Conservation (phyloP, 495 filamentous ascomycete species). For the Cairneyella variabilis region DNA sequence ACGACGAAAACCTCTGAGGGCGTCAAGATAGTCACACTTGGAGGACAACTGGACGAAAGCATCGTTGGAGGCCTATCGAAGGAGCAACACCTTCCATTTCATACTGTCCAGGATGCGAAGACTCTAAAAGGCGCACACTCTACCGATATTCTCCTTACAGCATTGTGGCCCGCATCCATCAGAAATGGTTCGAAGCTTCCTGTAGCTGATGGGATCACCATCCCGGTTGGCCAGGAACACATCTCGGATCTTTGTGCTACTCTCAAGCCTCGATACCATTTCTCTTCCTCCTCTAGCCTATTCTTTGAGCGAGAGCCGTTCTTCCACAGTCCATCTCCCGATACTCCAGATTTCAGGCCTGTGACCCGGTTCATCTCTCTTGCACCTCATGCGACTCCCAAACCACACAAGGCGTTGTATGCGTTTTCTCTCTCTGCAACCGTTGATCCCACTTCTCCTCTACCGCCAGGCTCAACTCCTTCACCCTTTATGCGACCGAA, state of each 20-base stretch:
- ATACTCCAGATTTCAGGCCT: constrained; percentile 45
- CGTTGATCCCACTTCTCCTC: constrained; percentile 46
- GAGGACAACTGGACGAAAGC: constrained; percentile 58
- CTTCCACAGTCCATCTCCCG: constrained; percentile 61
- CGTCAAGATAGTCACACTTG: constrained; percentile 75
- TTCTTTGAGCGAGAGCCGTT: constrained; percentile 94
- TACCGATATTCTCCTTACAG: constrained; percentile 82
- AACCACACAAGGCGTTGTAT: constrained; percentile 82
- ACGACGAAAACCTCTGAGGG: constrained; percentile 87
- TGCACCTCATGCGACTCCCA: constrained; percentile 66
- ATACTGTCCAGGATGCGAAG: constrained; percentile 73
- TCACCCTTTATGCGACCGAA: constrained; percentile 62
- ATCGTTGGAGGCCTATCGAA: constrained; percentile 49
- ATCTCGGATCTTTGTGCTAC: constrained; percentile 71
- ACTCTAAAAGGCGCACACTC: constrained; percentile 65
- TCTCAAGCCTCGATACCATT: constrained; percentile 84
- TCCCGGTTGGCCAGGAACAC: constrained; percentile 37
- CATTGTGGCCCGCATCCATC: constrained; percentile 75
- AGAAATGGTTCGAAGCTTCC: constrained; percentile 54
- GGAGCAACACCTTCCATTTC: constrained; percentile 63
- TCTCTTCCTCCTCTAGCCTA: constrained; percentile 61
- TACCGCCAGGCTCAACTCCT: constrained; percentile 65
- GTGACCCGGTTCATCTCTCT: constrained; percentile 88
- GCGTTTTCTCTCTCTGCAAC: constrained; percentile 77
- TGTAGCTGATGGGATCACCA: constrained; percentile 39